Evolutionary conservation across 1,284 basidiomycete species (phyloP).

Genomic region (Mycosarcoma maydis): DNA sequence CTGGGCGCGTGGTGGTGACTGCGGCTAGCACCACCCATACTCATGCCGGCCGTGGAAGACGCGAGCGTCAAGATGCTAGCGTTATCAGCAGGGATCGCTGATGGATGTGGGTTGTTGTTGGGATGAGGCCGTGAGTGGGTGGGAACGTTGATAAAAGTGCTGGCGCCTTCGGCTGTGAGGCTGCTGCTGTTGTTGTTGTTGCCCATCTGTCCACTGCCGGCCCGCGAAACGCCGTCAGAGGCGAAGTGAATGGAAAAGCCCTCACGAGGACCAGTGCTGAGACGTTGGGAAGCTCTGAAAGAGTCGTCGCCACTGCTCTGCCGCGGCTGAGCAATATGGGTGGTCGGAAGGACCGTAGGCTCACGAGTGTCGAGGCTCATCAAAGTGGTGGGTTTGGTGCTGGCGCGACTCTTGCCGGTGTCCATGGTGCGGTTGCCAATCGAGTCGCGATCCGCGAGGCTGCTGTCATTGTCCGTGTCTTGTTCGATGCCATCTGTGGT

Average conservation of each 20-base stretch:
- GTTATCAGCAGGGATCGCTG: slow-evolving; percentile 87
- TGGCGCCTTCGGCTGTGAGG: slow-evolving; percentile 14
- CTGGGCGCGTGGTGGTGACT: slow-evolving; percentile 48
- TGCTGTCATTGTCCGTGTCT: slow-evolving; percentile 36
- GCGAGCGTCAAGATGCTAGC: slow-evolving; percentile 91
- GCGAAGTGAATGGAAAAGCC: slow-evolving; percentile 31
- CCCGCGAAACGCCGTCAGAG: slow-evolving; percentile 18
- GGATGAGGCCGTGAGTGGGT: slow-evolving; percentile 89
- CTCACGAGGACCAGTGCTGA: slow-evolving; percentile 36
- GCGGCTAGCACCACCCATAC: slow-evolving; percentile 46
- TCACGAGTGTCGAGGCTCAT: slow-evolving; percentile 77
- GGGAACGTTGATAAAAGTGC: slow-evolving; percentile 69
- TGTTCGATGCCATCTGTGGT: slow-evolving; percentile 1
- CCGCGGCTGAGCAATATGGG: slow-evolving; percentile 87
- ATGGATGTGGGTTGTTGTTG: slow-evolving; percentile 90
- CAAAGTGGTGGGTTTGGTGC: slow-evolving; percentile 93
- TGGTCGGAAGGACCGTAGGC: slow-evolving; percentile 70
- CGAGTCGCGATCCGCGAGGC: slow-evolving; percentile 42
- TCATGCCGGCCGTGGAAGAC: slow-evolving; percentile 75
- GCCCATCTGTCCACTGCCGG: slow-evolving; percentile 18
- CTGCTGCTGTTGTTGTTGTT: slow-evolving; percentile 3
- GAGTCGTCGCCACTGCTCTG: slow-evolving; percentile 57
- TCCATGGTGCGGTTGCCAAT: slow-evolving; percentile 58
- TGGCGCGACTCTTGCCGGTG: slow-evolving; percentile 77
- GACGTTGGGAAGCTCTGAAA: slow-evolving; percentile 25